These are phyloP conservation scores for Backusella macrospora DNA, from an alignment of 192 early-diverging fungal genomes.

Conservation along the genomic window DNA sequence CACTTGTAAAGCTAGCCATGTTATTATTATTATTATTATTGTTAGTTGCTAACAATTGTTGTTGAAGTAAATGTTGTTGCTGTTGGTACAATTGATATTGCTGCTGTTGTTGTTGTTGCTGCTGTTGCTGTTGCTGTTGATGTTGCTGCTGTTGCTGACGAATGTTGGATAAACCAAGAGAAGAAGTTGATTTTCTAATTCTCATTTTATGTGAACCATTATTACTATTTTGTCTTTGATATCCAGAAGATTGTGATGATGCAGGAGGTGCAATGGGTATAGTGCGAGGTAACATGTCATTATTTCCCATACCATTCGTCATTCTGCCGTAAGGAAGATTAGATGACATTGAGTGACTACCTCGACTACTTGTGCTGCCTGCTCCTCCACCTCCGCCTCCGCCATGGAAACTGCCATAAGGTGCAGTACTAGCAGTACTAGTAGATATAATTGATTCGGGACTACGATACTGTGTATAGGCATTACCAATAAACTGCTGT, in stretches of 20 bases:
- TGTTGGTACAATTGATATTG: conserved; percentile 8
- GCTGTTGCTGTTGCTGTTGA: background rate
- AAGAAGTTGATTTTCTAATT: conserved; percentile 9
- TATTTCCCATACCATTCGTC: background rate
- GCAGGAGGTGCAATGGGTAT: conserved; percentile 14
- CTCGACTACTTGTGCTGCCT: conserved; percentile 1
- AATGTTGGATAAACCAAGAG: background rate
- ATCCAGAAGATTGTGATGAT: conserved; percentile 11
- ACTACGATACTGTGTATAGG: conserved; percentile 11
- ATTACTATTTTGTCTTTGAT: background rate
- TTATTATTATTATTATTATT: background rate
- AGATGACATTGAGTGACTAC: background rate
- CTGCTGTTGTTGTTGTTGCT: background rate
- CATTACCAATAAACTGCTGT: background rate
- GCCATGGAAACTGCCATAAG: background rate
- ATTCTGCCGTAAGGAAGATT: conserved; percentile 11
- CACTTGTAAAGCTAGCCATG: background rate
- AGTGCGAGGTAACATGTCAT: conserved; percentile 7
- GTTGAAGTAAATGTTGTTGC: background rate
- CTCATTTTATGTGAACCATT: conserved; percentile 17
- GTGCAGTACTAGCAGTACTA: conserved; percentile 7
- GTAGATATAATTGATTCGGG: conserved; percentile 9
- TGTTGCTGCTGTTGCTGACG: background rate
- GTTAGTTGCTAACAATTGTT: background rate
- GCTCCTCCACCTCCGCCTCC: background rate